phyloP scores from a whole-genome alignment of 2,329 filamentous ascomycete species.

The Hymenoscyphus fructigenus region DNA sequence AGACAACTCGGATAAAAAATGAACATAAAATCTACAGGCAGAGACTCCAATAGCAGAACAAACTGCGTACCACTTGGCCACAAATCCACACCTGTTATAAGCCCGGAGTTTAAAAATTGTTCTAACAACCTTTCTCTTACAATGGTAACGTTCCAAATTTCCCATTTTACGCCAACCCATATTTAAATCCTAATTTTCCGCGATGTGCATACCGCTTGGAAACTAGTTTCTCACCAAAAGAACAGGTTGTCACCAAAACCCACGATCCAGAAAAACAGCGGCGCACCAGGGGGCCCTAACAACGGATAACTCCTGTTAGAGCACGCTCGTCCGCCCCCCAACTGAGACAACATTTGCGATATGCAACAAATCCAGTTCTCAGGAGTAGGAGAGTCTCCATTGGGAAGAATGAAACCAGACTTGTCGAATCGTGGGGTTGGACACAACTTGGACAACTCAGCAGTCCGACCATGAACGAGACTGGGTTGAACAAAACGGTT shows the following conservation, averaged over 20 bases:
- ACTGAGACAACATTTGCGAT: conserved; percentile 5
- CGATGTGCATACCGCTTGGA: background rate
- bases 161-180: too few species aligned
- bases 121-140: too few species aligned
- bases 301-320: background rate
- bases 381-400: too few species aligned
- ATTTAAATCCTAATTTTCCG: too few species aligned
- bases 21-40: too few species aligned
- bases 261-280: background rate
- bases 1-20: too few species aligned
- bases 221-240: background rate
- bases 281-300: background rate
- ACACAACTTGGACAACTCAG: background rate
- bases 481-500: background rate
- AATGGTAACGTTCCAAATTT: too few species aligned
- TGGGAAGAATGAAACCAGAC: background rate
- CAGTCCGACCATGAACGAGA: background rate
- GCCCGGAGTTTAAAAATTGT: too few species aligned
- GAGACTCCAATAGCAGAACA: too few species aligned
- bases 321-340: background rate
- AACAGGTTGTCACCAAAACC: background rate
- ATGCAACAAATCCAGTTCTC: background rate
- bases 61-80: too few species aligned
- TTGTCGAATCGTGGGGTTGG: background rate
- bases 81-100: too few species aligned